Base-by-base conservation (phyloP, 2,329 filamentous ascomycete genomes). In the Corynespora cassiicola region DNA sequence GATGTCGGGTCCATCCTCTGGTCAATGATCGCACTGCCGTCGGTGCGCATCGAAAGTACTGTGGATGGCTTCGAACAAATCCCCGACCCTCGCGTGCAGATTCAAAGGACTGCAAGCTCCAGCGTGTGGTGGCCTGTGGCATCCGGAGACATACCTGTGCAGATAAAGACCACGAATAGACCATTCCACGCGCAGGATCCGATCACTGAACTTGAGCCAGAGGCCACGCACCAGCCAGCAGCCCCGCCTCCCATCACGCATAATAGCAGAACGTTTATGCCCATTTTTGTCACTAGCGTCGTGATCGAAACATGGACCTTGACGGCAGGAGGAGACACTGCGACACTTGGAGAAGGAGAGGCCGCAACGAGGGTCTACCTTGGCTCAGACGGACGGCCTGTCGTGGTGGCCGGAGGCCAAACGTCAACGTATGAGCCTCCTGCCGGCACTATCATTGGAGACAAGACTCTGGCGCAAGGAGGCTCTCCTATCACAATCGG, bases 291-390 rank as follows among this genome's bases (percentile, higher is more conserved):
- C 3, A 47, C 44, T 5, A 34, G 17, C 9, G 27, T 51, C 11
- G 19, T 41, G 4, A 36, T 51, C 5, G 31, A 19, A 2, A 21
- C 23, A 6, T 20, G 30, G 5, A 51, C 41, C 3, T 24, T 48
- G 7, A 30, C 9, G 2, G 40, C 45, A n/a, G 39, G 36, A 9
- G 43, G 46, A 2, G 28, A 37, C 14, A 51, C 45, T 4, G 41
- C 33, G 11, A 45, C 42, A 4, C 25, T 51, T 26, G 36, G 44
- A 2, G 29, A 36, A 5, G 42, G 31, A 3, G 19, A 26, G 16
- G 41, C 29, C 20, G 27, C 40, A 15, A 48, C 41, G 1, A n/a
- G 17, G 11, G 27, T 51, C 10, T 16, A 48, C 22, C 17, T 48
- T n/a, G 36, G 44, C 34, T 18, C 34, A 12, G 43, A 25, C n/a